Conservation (phyloP, 805 yeast genomes). For the Yamadazyma endophytica region DNA sequence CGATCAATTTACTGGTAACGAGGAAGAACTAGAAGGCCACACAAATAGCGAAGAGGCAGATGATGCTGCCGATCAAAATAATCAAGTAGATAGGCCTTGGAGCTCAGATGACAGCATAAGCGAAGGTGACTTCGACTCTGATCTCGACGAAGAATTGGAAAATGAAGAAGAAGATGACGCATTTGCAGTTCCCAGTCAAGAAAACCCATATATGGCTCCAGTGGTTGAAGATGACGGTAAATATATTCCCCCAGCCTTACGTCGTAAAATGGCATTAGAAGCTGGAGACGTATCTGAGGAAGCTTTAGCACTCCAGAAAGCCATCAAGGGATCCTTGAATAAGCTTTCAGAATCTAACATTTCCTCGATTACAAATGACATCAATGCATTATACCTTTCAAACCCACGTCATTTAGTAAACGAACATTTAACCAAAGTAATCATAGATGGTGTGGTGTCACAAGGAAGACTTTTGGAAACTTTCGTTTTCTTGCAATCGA, state of each 20-base stretch:
- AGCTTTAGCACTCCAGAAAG: slow-evolving; percentile 47
- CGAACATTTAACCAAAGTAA: slow-evolving; percentile 57
- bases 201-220: slow-evolving; percentile 70
- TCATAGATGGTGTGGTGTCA: slow-evolving; percentile 59
- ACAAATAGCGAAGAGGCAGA: slow-evolving; percentile 13
- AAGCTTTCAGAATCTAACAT: slow-evolving; percentile 87
- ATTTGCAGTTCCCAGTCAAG: slow-evolving; percentile 28
- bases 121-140: slow-evolving; percentile 18
- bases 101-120: slow-evolving; percentile 15
- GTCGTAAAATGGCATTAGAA: slow-evolving; percentile 49
- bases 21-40: slow-evolving; percentile 13
- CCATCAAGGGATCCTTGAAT: slow-evolving; percentile 80
- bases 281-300: slow-evolving; percentile 30
- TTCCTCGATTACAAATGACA: slow-evolving; percentile 61
- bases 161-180: slow-evolving; percentile 9
- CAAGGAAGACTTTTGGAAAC: slow-evolving; percentile 71
- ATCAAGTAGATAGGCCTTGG: slow-evolving; percentile 15
- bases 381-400: slow-evolving; percentile 57
- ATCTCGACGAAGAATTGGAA: slow-evolving; percentile 10
- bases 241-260: slow-evolving; percentile 85
- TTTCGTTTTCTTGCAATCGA: slow-evolving; percentile 75
- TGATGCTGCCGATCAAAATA: slow-evolving; percentile 10
- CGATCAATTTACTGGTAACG: slow-evolving; percentile 11
- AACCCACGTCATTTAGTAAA: slow-evolving; percentile 81
- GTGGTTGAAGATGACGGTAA: slow-evolving; percentile 27